phyloP scores from a whole-genome alignment of 192 early-diverging fungal species.

The Coemansia sp. region DNA sequence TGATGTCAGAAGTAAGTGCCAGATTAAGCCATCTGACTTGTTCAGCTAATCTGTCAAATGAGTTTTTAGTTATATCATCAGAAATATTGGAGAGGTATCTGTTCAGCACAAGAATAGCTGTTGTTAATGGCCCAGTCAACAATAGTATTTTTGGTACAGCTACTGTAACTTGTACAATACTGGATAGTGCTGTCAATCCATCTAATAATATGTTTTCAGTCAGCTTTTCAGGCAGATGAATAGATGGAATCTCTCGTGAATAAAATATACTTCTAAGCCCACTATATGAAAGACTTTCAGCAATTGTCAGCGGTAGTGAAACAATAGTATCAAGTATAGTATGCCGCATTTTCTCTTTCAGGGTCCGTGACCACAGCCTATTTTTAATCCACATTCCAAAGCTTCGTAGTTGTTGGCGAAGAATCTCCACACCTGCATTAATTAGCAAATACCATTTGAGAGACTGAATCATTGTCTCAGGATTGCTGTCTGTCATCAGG shows the following conservation, averaged over 20 bases:
- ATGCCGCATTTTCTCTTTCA: slow-evolving; percentile 7
- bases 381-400: neutral
- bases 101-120: neutral
- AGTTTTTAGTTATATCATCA: too few relatives aligned
- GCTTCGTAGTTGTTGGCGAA: slow-evolving; percentile 7
- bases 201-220: neutral
- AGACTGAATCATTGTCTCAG: slow-evolving; percentile 23
- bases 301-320: slow-evolving; percentile 10
- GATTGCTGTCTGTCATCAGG: slow-evolving; percentile 30
- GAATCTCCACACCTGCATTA: slow-evolving; percentile 19
- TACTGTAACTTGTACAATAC: neutral
- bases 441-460: slow-evolving; percentile 21
- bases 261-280: slow-evolving; percentile 2
- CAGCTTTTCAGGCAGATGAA: neutral
- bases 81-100: neutral
- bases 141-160: neutral
- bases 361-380: slow-evolving; percentile 5
- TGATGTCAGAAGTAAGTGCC: neutral
- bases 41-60: too few relatives aligned
- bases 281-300: slow-evolving; percentile 9
- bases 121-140: neutral
- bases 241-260: neutral
- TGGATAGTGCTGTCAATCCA: neutral
- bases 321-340: neutral
- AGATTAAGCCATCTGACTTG: too few relatives aligned